Conservation (phyloP, 371 early-diverging fungal genomes). For the Funneliformis caledonium region DNA sequence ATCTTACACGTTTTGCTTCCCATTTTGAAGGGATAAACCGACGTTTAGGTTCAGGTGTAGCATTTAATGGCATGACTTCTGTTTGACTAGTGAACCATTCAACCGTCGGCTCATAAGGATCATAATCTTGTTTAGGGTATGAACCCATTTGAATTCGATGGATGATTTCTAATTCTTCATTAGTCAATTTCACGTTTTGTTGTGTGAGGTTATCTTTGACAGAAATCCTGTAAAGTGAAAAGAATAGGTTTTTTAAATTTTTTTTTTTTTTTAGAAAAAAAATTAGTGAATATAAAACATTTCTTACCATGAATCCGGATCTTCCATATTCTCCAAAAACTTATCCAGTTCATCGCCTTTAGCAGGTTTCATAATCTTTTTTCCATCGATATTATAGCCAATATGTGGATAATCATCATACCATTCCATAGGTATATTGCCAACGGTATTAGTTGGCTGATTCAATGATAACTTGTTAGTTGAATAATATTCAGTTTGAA, state of each 20-base stretch:
- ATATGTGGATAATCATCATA: conserved; percentile 96
- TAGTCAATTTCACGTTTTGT: conserved; percentile 79
- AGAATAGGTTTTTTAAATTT: too few relatives aligned
- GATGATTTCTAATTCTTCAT: conserved; percentile 91
- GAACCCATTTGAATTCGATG: conserved; percentile 79
- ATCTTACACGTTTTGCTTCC: conserved; percentile 78
- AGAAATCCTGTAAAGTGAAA: conserved; percentile 59
- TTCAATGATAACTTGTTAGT: neutral
- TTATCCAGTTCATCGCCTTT: conserved; percentile 89
- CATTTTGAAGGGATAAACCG: conserved; percentile 94
- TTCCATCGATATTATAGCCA: conserved; percentile 94
- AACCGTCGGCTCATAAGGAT: conserved; percentile 91
- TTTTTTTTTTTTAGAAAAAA: neutral
- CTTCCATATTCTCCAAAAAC: conserved; percentile 90
- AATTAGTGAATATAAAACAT: neutral
- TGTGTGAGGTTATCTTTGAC: conserved; percentile 82
- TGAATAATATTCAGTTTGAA: neutral
- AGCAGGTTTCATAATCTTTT: conserved; percentile 87
- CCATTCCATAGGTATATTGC: conserved; percentile 96
- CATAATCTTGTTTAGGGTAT: conserved; percentile 81
- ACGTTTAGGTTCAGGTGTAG: conserved; percentile 92
- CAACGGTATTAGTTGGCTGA: conserved; percentile 78
- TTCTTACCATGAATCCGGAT: conserved; percentile 84
- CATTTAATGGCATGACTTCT: conserved; percentile 76
- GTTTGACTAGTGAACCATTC: conserved; percentile 93